Evolutionary conservation across 2,329 filamentous ascomycete species (phyloP).

Genomic region (Fonsecaea pedrosoi): DNA sequence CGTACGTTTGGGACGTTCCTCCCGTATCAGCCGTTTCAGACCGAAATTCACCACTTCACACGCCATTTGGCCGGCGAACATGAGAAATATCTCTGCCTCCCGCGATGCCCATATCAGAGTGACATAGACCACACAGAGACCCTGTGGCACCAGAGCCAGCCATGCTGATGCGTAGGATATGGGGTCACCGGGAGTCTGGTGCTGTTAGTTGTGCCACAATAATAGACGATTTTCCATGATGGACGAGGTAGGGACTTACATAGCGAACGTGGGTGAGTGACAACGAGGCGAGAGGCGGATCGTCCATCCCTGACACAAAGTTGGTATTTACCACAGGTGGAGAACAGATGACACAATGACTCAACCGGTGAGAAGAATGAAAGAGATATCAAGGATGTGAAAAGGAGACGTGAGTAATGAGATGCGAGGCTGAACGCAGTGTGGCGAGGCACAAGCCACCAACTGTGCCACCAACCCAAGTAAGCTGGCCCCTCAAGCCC

Average conservation of each 20-base stretch:
- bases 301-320: slow-evolving; percentile 34
- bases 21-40: slow-evolving; percentile 88
- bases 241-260: slow-evolving; percentile 60
- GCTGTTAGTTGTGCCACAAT: slow-evolving; percentile 19
- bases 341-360: background rate
- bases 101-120: slow-evolving; percentile 90
- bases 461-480: background rate
- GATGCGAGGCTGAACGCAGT: background rate
- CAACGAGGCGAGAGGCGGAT: slow-evolving; percentile 77
- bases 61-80: slow-evolving; percentile 88
- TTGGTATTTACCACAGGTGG: background rate
- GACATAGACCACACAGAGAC: slow-evolving; percentile 85
- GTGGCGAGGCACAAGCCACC: slow-evolving; percentile 1
- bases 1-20: slow-evolving; percentile 82
- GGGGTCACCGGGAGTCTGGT: slow-evolving; percentile 80
- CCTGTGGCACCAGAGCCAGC: slow-evolving; percentile 92
- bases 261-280: slow-evolving; percentile 97
- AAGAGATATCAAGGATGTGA: background rate
- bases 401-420: background rate
- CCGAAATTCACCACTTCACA: slow-evolving; percentile 91
- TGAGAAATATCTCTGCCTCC: slow-evolving; percentile 85
- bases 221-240: background rate
- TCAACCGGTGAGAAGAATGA: background rate
- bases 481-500: background rate
- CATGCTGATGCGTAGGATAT: slow-evolving; percentile 89